A percentile compares a stretch with the other conserved stretches of the same genome.
Conservation (phyloP, 169 alveolate species). For the Theileria luwenshuni region DNA sequence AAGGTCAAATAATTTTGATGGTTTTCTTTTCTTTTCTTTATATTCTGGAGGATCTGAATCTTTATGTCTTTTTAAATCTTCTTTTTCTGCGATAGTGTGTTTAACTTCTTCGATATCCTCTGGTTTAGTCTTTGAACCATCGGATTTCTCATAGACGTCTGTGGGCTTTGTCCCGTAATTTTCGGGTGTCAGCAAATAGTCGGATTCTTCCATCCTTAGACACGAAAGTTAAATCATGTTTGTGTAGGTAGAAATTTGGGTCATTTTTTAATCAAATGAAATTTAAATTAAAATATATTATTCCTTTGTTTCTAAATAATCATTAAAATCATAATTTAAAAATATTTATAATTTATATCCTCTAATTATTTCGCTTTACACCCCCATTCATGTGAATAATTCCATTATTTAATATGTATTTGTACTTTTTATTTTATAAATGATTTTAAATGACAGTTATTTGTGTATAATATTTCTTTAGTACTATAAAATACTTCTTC, state of each 20-base stretch:
- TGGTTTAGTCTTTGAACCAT: background rate
- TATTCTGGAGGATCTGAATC: background rate
- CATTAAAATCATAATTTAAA: background rate
- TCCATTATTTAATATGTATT: background rate
- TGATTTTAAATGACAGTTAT: background rate
- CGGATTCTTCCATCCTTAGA: constrained; percentile 3
- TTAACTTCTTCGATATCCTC: background rate
- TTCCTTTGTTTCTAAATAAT: background rate
- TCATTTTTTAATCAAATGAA: background rate
- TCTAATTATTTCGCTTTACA: no score
- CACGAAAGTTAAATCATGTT: background rate
- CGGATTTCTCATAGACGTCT: background rate
- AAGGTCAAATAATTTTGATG: background rate
- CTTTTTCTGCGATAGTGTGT: background rate
- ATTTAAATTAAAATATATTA: constrained; percentile 14
- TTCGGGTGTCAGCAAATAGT: constrained; percentile 21
- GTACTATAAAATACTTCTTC: background rate
- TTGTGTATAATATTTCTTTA: background rate
- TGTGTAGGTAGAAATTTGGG: background rate
- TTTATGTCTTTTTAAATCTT: background rate
- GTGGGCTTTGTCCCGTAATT: background rate
- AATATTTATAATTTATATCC: no score
- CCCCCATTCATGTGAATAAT: no score
- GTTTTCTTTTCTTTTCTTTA: background rate
- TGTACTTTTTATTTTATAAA: background rate